phyloP scores from a whole-genome alignment of 228 moss, liverwort and hornwort species.

The Sphagnum magellanicum region DNA sequence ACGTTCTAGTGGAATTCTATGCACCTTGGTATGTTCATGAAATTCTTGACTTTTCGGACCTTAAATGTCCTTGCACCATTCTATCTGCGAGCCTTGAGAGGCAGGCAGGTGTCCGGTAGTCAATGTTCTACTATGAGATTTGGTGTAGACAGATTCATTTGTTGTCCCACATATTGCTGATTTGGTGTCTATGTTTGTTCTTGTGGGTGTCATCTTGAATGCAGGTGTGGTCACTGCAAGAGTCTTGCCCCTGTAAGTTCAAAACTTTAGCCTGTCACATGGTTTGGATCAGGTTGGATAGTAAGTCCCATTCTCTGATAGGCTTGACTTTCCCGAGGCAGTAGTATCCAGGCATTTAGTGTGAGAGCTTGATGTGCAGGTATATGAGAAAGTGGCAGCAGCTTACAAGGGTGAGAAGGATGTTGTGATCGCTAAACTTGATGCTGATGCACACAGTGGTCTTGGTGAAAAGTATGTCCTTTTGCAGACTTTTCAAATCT shows the following conservation, averaged over 20 bases:
- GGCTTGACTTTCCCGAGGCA: too few relatives aligned
- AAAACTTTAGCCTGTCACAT: not conserved
- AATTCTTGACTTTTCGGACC: not conserved
- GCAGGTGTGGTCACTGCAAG: constrained; percentile 99
- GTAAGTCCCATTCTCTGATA: too few relatives aligned
- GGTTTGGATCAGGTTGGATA: too few relatives aligned
- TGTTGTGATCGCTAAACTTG: constrained; percentile 84
- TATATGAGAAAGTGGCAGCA: constrained; percentile 67
- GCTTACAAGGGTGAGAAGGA: constrained; percentile 79
- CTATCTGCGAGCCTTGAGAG: not conserved
- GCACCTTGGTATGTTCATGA: constrained; percentile 70
- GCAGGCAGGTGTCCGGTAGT: not conserved
- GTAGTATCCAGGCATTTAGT: too few relatives aligned
- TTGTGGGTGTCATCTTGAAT: too few relatives aligned
- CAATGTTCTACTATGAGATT: too few relatives aligned
- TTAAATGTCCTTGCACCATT: not conserved
- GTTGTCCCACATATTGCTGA: too few relatives aligned
- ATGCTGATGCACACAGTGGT: constrained; percentile 86
- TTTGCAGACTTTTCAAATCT: not conserved
- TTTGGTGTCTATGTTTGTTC: too few relatives aligned
- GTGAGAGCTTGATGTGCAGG: constrained; percentile 17
- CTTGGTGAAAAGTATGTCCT: constrained; percentile 70
- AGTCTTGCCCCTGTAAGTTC: constrained; percentile 85
- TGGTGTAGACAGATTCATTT: too few relatives aligned
- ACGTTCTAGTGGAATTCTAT: constrained; percentile 96